Conservation (phyloP, 257 asterid genomes). For the Solanum rostratum region DNA sequence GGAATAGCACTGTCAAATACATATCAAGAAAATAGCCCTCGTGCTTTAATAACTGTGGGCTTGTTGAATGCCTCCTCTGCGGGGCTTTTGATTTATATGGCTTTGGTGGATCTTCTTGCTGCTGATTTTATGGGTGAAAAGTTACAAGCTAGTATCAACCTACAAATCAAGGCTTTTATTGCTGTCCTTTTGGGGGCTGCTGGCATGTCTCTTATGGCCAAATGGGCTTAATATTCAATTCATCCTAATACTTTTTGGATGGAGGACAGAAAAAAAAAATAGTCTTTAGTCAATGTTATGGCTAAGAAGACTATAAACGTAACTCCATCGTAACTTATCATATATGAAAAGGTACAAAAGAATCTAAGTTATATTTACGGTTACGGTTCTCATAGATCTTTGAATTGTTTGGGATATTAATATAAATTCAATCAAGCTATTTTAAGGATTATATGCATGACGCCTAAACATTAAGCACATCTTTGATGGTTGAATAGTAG, state of each 20-base stretch:
- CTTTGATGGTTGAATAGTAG: background rate
- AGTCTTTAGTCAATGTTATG: background rate
- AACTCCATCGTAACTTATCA: background rate
- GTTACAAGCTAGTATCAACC: constrained; percentile 20
- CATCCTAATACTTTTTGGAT: background rate
- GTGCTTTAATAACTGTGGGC: constrained; percentile 20
- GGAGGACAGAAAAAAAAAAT: background rate
- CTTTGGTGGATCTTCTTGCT: constrained; percentile 33
- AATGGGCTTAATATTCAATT: constrained; percentile 18
- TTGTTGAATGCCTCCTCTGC: constrained; percentile 28
- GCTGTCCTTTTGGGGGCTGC: constrained; percentile 29
- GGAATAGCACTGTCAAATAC: constrained; percentile 22
- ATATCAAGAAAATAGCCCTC: constrained; percentile 24
- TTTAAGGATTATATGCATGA: background rate
- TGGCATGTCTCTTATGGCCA: constrained; percentile 43
- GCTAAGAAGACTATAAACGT: background rate
- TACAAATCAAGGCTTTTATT: constrained; percentile 14
- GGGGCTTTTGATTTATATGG: constrained; percentile 36
- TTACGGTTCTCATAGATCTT: background rate
- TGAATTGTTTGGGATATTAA: background rate
- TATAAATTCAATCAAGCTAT: background rate
- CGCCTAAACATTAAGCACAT: too few relatives aligned
- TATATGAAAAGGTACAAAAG: background rate
- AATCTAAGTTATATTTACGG: background rate
- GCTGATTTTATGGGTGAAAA: constrained; percentile 36